Base-by-base conservation (phyloP, 1,139 yeast species). In the Saccharomycopsis crataegensis region DNA sequence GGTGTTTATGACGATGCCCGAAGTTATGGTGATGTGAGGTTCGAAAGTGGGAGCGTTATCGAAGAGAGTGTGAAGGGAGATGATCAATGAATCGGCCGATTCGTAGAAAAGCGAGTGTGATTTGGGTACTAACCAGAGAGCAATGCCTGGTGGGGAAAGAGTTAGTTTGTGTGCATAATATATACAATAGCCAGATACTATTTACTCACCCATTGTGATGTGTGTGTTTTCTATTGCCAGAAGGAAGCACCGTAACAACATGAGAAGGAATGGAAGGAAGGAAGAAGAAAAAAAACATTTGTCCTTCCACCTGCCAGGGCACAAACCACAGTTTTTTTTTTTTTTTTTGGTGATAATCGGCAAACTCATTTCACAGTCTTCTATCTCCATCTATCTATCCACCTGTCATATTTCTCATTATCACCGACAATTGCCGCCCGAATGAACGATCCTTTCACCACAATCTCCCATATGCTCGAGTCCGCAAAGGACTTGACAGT, bases 111-210 rank as follows among this genome's bases (percentile, higher is more conserved):
- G 75, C 2, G 83, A 70, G 52, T 76, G 78, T 32, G 73, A 73
- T 55, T 73, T 78, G 3, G 96, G 96, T 67, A 85, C 80, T 49
- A 85, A 78, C 95, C 96, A 87, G 56, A 87, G 72, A 56, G 94
- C 80, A 53, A 82, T 65, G 22, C 72, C 75, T 55, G 22, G n/a
- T 28, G 17, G 16, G 16, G 4, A 12, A 42, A 12, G 3, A 42
- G 45, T 42, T 12, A 37, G 14, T 22, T 22, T 2, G 28, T 22
- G 28, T 4, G 4, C 41, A 4, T n/a, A 3, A 37, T 12, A 36
- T 37, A 14, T 3, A 37, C 4, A 37, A 14, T 37, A 37, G 4
- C n/a, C 3, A 37, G 14, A 12, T 2, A 37, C 2, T 4, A n/a
- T 2, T 37, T n/a, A 37, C 41, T 37, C 16, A 37, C 41, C 41